These are phyloP conservation scores for Sphagnum magellanicum DNA, from an alignment of 228 moss, liverwort and hornwort genomes.

Conservation along the genomic window DNA sequence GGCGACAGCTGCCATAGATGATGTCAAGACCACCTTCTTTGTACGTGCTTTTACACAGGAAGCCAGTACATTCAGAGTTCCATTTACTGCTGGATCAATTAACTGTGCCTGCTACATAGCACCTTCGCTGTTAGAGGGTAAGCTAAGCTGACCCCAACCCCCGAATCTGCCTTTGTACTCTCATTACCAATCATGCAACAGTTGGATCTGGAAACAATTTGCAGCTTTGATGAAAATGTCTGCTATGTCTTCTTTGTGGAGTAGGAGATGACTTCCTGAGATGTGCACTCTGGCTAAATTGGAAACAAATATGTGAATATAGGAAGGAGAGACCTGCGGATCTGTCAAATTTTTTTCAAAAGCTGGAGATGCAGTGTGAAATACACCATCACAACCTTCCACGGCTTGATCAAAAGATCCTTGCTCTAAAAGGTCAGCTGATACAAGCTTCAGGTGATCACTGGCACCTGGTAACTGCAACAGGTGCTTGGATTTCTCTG, in stretches of 20 bases:
- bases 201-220: too few relatives aligned
- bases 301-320: background rate
- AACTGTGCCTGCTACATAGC: slow-evolving; percentile 39
- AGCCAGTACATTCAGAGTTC: slow-evolving; percentile 51
- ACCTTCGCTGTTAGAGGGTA: too few relatives aligned
- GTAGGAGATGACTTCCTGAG: too few relatives aligned
- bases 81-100: slow-evolving; percentile 61
- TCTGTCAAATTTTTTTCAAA: slow-evolving; percentile 33
- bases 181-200: too few relatives aligned
- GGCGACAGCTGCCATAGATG: slow-evolving; percentile 48
- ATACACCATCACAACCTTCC: slow-evolving; percentile 56
- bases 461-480: slow-evolving; percentile 41
- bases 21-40: slow-evolving; percentile 62
- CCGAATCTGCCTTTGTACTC: too few relatives aligned
- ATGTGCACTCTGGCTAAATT: background rate
- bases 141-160: slow-evolving; percentile 8
- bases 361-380: slow-evolving; percentile 66
- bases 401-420: slow-evolving; percentile 56
- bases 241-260: too few relatives aligned
- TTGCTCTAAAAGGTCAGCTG: slow-evolving; percentile 45
- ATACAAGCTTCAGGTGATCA: slow-evolving; percentile 43
- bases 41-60: slow-evolving; percentile 28
- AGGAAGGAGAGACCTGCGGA: slow-evolving; percentile 14
- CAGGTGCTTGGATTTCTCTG: slow-evolving; percentile 57
- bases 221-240: too few relatives aligned